Evolutionary conservation across 2,329 filamentous ascomycete genomes (phyloP), one percentile per base, ranked within the genome.

Genomic region (Aspergillus sp.): DNA sequence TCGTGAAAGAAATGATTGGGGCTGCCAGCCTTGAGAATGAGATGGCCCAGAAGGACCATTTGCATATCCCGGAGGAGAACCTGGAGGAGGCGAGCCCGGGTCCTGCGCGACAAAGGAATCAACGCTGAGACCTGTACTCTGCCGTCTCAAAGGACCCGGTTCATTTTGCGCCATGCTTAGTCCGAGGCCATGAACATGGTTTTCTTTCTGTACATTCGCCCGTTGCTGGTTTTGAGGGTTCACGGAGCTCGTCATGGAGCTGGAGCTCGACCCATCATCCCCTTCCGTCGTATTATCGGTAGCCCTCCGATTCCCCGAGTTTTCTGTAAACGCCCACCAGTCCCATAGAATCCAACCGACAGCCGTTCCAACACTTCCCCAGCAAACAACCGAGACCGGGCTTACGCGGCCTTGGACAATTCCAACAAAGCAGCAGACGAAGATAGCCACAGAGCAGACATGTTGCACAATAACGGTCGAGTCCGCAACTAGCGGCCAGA

Each of bases 391-490:
- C 0, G 91, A 87, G n/a, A 96, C 86, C 2, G 93, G 93, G 35
- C 90, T 92, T n/a, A 97, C 86, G 40, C 91, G 86, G 66, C 93
- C 87, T 66, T 93, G 87, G 65, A 90, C 90, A 61, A 99, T 99
- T 53, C 87, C 91, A 15, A 93, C 87, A 71, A 99, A 99, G 75
- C 90, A 96, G 64, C 93, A 93, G 60, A 96, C 85, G 71, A 98
- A 99, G 56, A 99, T 93, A 54, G 90, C 90, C 60, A 98, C 93
- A 7, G 91, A 96, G 73, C 91, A 96, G 49, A 98, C 90, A 74
- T 99, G 95, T 74, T 99, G 95, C 17, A 98, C 90, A 65, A 99
- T 97, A 58, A 98, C 91, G 3, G 93, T 97, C 14, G 91, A 93
- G 73, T 98, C 93, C 57, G 91, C 90, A 51, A 98, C 92, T 35